phyloP scores from a whole-genome alignment of 2,329 filamentous ascomycete genomes.

The Herpotrichia juniperi region DNA sequence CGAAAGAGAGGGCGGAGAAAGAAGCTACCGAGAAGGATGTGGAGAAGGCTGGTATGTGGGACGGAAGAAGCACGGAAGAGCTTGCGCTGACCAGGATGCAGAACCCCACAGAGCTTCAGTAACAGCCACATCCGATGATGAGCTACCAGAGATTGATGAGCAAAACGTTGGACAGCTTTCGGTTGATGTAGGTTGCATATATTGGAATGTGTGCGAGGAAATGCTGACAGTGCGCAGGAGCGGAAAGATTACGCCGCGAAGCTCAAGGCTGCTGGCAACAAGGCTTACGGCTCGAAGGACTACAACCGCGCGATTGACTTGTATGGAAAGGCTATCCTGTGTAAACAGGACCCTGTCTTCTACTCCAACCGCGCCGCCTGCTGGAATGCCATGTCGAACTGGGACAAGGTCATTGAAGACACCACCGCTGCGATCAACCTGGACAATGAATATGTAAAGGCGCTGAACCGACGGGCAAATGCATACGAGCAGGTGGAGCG shows the following conservation, averaged over 20 bases:
- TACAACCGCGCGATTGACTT: slow-evolving; percentile 93
- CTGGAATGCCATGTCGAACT: slow-evolving; percentile 90
- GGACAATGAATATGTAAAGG: slow-evolving; percentile 96
- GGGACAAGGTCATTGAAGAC: slow-evolving; percentile 96
- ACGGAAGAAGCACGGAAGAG: background rate
- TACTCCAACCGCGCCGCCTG: slow-evolving; percentile 98
- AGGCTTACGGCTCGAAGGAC: slow-evolving; percentile 92
- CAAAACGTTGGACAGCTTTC: slow-evolving; percentile 50
- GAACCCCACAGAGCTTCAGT: slow-evolving; percentile 45
- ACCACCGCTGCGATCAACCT: slow-evolving; percentile 93
- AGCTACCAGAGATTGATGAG: slow-evolving; percentile 58
- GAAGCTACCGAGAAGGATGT: slow-evolving; percentile 53
- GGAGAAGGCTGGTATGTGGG: slow-evolving; percentile 35
- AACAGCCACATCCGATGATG: slow-evolving; percentile 48
- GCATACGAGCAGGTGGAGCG: slow-evolving; percentile 93
- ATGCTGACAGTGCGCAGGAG: slow-evolving; percentile 62
- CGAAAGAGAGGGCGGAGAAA: slow-evolving; percentile 70
- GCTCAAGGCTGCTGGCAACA: slow-evolving; percentile 94
- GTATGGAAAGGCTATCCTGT: slow-evolving; percentile 94
- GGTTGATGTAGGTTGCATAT: slow-evolving; percentile 43
- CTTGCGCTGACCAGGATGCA: slow-evolving; percentile 20
- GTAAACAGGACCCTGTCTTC: slow-evolving; percentile 96
- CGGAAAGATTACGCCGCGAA: slow-evolving; percentile 87
- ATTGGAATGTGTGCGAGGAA: background rate
- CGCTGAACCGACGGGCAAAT: slow-evolving; percentile 92